Base-by-base conservation (phyloP, 331 rosid species). In the Acacia concinna region DNA sequence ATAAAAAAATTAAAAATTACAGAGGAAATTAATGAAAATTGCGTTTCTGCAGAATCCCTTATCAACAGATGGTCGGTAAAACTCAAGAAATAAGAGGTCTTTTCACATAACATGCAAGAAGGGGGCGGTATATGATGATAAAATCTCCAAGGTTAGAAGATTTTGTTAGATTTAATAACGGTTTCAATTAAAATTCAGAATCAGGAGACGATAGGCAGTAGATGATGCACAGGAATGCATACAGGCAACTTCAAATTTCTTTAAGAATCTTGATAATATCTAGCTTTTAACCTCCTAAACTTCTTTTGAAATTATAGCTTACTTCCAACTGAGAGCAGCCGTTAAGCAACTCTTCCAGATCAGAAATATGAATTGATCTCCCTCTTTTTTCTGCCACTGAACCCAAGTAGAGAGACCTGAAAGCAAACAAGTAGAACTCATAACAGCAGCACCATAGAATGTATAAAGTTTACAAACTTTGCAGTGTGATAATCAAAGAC, bases 311-410 rank as follows among this genome's bases (percentile, higher is more conserved):
- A 67, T 71, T 32, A 59, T 64, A 79, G 27, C 98, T 91, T 94
- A 94, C 98, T 90, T 95, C 96, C 83, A 95, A 91, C 12, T 76
- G 90, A 71, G 87, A 69, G 89, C 98, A 95, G 81, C 99, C 96
- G 70, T 70, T 25, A 65, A 95, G 97, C 75, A 95, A 90, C 81
- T 91, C 98, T 82, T 91, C 91, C 84, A 95, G 87, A 90, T 95
- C 97, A 59, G 94, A 82, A 70, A 86, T 84, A 75, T 95, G 93
- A 90, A 95, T 85, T 1, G 90, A 75, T 86, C 91, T 94, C 83
- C 93, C 96, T 89, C 92, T 84, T 40, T 85, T 91, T 63, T 88
- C 96, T 0, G 97, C 98, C 34, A 95, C 94, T 3, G 97, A 95
- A 25, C 98, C 94, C 93, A 95, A 85, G 83, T 87, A 93, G 78